Conservation (phyloP, 192 early-diverging fungal species). For the Coemansia sp. region DNA sequence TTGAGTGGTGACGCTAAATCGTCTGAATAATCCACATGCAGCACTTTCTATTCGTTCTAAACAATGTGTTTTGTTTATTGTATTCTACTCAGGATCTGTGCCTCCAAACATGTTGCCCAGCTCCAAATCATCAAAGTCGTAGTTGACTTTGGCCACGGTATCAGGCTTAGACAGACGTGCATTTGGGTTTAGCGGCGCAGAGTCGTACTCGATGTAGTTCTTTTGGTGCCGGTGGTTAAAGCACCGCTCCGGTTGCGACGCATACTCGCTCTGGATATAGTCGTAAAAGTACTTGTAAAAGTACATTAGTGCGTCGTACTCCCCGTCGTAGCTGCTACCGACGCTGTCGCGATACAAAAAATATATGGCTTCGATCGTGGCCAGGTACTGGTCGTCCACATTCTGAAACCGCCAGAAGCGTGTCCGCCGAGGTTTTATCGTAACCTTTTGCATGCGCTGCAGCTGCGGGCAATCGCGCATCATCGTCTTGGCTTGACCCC, state of each 20-base stretch:
- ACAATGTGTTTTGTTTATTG: neutral
- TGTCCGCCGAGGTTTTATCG: conserved; percentile 71
- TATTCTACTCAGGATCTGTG: neutral
- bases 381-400: conserved; percentile 68
- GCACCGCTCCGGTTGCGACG: conserved; percentile 54
- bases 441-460: conserved; percentile 58
- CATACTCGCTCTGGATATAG: conserved; percentile 78
- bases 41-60: no score
- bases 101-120: conserved; percentile 17
- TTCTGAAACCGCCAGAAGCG: conserved; percentile 92
- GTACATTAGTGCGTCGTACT: conserved; percentile 86
- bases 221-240: conserved; percentile 60
- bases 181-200: conserved; percentile 10
- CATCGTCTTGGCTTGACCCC: conserved; percentile 78
- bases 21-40: neutral
- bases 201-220: conserved; percentile 62
- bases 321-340: conserved; percentile 62
- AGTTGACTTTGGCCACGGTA: conserved; percentile 30
- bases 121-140: conserved; percentile 36
- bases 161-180: conserved; percentile 16
- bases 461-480: conserved; percentile 53
- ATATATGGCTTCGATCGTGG: conserved; percentile 96
- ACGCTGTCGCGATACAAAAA: conserved; percentile 86
- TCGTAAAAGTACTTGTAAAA: conserved; percentile 91
- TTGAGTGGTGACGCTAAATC: conserved; percentile 8